Evolutionary conservation across 148 eudicot species (phyloP).

Genomic region (Camellia japonica): DNA sequence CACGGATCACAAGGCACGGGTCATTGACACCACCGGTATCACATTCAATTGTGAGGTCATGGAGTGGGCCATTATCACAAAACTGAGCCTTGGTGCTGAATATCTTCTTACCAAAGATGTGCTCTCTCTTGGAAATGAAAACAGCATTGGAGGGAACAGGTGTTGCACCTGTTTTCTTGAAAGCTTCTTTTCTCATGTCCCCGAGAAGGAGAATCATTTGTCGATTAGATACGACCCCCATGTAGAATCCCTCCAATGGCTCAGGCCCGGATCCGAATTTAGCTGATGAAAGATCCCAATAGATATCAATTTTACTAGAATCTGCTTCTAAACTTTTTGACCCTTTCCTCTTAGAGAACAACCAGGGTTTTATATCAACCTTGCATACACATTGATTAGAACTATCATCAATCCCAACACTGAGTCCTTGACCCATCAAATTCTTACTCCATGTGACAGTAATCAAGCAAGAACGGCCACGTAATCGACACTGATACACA

Average conservation of each 20-base stretch:
- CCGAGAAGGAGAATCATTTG: constrained; percentile 56
- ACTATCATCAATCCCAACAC: constrained; percentile 60
- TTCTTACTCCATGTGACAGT: constrained; percentile 58
- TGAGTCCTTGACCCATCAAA: constrained; percentile 65
- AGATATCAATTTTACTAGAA: constrained; percentile 48
- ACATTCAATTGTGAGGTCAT: constrained; percentile 57
- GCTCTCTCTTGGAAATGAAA: constrained; percentile 48
- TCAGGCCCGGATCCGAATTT: constrained; percentile 63
- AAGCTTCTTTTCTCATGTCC: constrained; percentile 59
- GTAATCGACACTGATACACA: constrained; percentile 53
- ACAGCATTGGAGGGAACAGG: constrained; percentile 34
- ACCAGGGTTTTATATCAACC: constrained; percentile 61
- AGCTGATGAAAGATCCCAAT: constrained; percentile 61
- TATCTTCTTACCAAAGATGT: constrained; percentile 53
- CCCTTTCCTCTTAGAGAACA: constrained; percentile 64
- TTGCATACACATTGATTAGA: constrained; percentile 50
- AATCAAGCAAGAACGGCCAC: constrained; percentile 41
- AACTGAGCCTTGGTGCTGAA: constrained; percentile 46
- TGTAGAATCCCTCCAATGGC: constrained; percentile 52
- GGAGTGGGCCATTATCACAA: constrained; percentile 40
- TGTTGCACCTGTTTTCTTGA: constrained; percentile 44
- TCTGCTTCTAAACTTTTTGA: constrained; percentile 49
- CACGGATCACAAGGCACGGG: constrained; percentile 48
- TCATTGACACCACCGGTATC: constrained; percentile 41
- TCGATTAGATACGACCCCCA: constrained; percentile 48